Base-by-base conservation (phyloP, 306 rosid species). In the Pyrus communis region DNA sequence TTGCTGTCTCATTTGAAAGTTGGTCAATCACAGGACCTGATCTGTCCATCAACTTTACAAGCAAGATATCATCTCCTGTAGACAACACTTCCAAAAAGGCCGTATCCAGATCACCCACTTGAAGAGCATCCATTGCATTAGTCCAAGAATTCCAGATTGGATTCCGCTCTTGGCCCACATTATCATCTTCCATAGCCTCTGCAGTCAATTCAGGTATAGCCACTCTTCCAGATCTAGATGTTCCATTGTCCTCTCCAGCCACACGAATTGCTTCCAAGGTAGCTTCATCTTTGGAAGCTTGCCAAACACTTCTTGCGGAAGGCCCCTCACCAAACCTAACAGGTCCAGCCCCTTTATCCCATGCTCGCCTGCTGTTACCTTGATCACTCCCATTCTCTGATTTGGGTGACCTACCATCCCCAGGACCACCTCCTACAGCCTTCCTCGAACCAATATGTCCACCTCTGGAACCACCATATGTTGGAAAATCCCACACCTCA, bases 251-350 rank as follows among this genome's bases (percentile, higher is more conserved):
- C 58, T 95, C 98, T 28, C 98, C 98, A 57, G 96, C 97, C 51
- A 92, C 93, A 55, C 97, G 86, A 82, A 95, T 95, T 69, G 98
- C 98, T 88, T 90, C 97, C 82, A 95, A 82, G 67, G 98, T 92
- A 70, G 98, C 98, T 89, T 95, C 98, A 67, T 95, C 98, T 83
- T 95, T 95, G 9, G 97, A 95, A 67, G 98, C 97, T 84, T 89
- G 98, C 98, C 98, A 95, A 45, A 95, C 98, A 71, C 98, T 92
- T 86, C 98, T 90, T 54, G 98, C 98, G 7, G 98, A 95, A 84
- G 98, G 98, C 40, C 98, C 98, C 88, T 95, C 97, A 35, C 97
- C 98, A 61, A 87, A 86, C 80, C 97, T 84, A 74, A 88, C 73
- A 38, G 93, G 93, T 83, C 91, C 87, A 78, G 86, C 84, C 67